Evolutionary conservation across 352 stramenopile genomes (phyloP), one percentile per base, ranked within the genome.

Genomic region (Globisporangium acanthophoron): DNA sequence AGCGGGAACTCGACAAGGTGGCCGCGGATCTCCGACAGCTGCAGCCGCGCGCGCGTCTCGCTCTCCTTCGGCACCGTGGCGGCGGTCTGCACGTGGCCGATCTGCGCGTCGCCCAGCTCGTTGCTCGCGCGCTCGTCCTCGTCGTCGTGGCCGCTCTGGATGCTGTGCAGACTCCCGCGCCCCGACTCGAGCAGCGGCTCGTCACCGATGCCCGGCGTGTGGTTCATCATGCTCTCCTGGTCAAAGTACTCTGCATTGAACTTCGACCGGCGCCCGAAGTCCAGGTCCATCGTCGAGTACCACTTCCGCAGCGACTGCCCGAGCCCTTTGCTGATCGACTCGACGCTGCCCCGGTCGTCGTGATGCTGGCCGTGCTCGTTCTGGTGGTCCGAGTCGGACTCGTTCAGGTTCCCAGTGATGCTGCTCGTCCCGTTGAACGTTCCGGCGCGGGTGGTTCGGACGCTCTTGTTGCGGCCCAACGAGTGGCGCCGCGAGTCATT

Each of bases 1-100:
- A 93, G 57, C 27, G 86, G 86, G 58, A 94, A 96, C 40, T 93
- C 80, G 29, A 96, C 86, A 1, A 96, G 68, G 49, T 94, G 85
- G 39, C 86, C 86, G 35, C 79, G 82, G 53, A 96, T 94, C 65
- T 88, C 80, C 33, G 75, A 90, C 8, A 95, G 64, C 65, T 91
- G 76, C 3, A 74, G 74, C 48, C 83, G 78, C 44, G 83, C 85
- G 39, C 71, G 69, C 20, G 78, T 81, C 64, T 93, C 82, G 56
- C 87, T 73, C 61, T 89, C 78, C 46, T 90, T 91, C 31, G 76
- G 80, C n/a, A 94, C 77, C 0, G 79, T 90, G 16, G 85, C 85
- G 1, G 85, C 85, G 3, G 85, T 94, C 62, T 94, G 77, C 21
- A 94, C 71, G 61, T 92, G 85, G 24, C 81, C 76, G 51, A 94